Conservation (phyloP, 192 early-diverging fungal genomes). For the Spizellomyces sp. region DNA sequence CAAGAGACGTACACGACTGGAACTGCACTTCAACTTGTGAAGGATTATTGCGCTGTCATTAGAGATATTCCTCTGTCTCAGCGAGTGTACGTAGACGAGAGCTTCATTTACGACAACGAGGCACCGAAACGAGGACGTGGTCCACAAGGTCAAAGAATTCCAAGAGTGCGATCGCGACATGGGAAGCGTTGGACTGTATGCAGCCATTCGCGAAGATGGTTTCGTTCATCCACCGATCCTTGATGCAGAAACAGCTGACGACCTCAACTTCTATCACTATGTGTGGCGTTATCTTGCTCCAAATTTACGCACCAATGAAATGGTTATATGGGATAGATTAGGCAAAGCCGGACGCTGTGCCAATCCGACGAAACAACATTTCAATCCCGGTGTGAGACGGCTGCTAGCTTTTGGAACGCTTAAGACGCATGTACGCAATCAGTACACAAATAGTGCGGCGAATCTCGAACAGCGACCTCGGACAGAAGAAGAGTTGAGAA, state of each 20-base stretch:
- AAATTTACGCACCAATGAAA: conserved; percentile 7
- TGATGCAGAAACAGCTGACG: conserved; percentile 2
- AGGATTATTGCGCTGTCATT: conserved; percentile 1
- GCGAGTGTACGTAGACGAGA: conserved; percentile 5
- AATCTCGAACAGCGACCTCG: conserved; percentile 7
- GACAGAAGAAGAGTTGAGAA: conserved; percentile 1
- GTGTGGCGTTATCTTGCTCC: background rate
- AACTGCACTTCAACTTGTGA: conserved; percentile 9
- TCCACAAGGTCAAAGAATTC: conserved; percentile 4
- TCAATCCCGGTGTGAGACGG: background rate
- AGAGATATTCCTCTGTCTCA: background rate
- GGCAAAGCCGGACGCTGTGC: conserved; percentile 7
- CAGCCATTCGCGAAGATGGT: background rate
- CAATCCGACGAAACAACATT: background rate
- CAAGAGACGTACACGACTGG: conserved; percentile 7
- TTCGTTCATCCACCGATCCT: conserved; percentile 13
- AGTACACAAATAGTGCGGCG: conserved; percentile 7
- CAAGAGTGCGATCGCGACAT: conserved; percentile 5
- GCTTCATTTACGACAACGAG: conserved; percentile 5
- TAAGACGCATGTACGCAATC: conserved; percentile 9
- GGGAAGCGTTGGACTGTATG: conserved; percentile 7
- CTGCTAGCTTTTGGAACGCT: conserved; percentile 12
- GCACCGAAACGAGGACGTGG: conserved; percentile 7
- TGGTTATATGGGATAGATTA: background rate
- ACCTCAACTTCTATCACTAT: conserved; percentile 7